A percentile compares a stretch with the other conserved stretches of the same genome.
phyloP scores from a whole-genome alignment of 2,329 filamentous ascomycete species.

The Stachybotrys echinatus region DNA sequence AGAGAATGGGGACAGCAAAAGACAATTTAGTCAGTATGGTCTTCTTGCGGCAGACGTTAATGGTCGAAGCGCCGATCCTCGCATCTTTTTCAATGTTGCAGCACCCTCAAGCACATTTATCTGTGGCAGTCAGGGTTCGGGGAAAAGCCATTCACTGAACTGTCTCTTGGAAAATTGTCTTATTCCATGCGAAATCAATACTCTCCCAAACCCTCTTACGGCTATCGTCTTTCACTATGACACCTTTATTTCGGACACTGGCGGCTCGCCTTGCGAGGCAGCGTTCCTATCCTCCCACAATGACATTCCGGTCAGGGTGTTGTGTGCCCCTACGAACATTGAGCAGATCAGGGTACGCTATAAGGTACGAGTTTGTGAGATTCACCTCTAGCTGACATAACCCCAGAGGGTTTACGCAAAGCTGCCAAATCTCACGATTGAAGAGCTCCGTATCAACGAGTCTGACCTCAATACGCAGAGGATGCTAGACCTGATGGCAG shows the following conservation, averaged over 20 bases:
- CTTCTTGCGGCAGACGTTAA: slow-evolving; percentile 3
- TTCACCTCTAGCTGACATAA: not conserved
- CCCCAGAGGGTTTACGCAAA: slow-evolving; percentile 32
- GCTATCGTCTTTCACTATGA: slow-evolving; percentile 64
- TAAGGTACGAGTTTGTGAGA: not conserved
- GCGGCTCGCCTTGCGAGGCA: slow-evolving; percentile 52
- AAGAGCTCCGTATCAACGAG: slow-evolving; percentile 45
- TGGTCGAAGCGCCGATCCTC: slow-evolving; percentile 9
- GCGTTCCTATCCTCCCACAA: slow-evolving; percentile 44
- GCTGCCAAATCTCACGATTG: slow-evolving; percentile 39
- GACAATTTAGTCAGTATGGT: slow-evolving; percentile 7
- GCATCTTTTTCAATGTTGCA: slow-evolving; percentile 40
- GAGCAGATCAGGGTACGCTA: slow-evolving; percentile 27
- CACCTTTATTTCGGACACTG: slow-evolving; percentile 41
- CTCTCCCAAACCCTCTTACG: slow-evolving; percentile 46
- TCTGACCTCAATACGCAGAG: slow-evolving; percentile 49
- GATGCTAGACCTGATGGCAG: slow-evolving; percentile 57
- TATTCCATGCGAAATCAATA: slow-evolving; percentile 35
- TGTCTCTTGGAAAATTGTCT: slow-evolving; percentile 55
- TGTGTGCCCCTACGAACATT: slow-evolving; percentile 51
- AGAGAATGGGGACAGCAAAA: not conserved
- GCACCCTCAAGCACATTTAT: slow-evolving; percentile 56
- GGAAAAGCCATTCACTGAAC: slow-evolving; percentile 57
- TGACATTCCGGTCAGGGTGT: slow-evolving; percentile 41
- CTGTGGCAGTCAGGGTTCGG: slow-evolving; percentile 59